Evolutionary conservation across 1,284 basidiomycete genomes (phyloP).

Genomic region (Malassezia dermatis): DNA sequence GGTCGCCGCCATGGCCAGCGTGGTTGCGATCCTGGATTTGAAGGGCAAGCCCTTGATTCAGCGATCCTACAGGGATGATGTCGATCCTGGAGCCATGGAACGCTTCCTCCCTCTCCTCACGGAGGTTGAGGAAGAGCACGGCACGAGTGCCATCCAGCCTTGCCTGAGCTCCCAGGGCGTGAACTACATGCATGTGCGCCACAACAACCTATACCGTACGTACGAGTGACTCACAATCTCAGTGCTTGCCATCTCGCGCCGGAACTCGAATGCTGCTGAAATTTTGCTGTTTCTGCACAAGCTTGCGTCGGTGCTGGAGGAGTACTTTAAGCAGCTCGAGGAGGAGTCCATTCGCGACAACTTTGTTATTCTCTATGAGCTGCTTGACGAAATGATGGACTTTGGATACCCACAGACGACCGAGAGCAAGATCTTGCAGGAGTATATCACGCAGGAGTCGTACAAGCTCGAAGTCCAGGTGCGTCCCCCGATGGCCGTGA

Average conservation of each 20-base stretch:
- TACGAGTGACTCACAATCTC: constrained; percentile 24
- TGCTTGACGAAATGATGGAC: constrained; percentile 99
- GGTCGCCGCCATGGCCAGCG: constrained; percentile 43
- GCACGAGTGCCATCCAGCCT: constrained; percentile 64
- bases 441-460: constrained; percentile 99
- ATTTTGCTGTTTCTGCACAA: constrained; percentile 94
- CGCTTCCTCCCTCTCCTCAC: constrained; percentile 86
- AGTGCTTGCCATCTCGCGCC: constrained; percentile 92
- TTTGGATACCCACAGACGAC: constrained; percentile 99
- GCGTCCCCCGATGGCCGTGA: constrained; percentile 90
- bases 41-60: constrained; percentile 98
- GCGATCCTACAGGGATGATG: constrained; percentile 93
- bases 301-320: constrained; percentile 65
- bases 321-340: constrained; percentile 99
- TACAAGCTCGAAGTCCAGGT: constrained; percentile 97
- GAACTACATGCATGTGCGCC: constrained; percentile 97
- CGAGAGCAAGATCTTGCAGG: constrained; percentile 96
- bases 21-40: constrained; percentile 87
- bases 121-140: constrained; percentile 91
- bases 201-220: constrained; percentile 92
- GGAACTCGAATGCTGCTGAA: constrained; percentile 91
- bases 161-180: constrained; percentile 67
- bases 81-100: constrained; percentile 76
- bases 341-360: constrained; percentile 98
- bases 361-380: constrained; percentile 85